Conservation (phyloP, 2,329 filamentous ascomycete genomes). For the Sarocladium strictum region DNA sequence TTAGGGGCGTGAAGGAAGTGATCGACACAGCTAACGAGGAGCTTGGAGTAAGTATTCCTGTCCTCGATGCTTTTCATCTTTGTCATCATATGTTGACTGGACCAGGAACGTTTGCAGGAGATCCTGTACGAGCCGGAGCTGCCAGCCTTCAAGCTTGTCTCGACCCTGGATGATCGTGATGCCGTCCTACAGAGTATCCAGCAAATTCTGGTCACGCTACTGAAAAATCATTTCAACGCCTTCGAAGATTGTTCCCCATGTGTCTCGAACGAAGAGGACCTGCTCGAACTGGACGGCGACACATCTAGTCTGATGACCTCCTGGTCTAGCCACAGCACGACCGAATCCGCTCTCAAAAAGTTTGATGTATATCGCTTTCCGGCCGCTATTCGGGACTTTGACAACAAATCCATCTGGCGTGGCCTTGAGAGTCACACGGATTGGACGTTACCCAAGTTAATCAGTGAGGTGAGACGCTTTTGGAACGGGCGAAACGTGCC, state of each 20-base stretch:
- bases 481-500: background rate
- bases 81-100: background rate
- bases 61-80: background rate
- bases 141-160: constrained; percentile 29
- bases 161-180: constrained; percentile 7
- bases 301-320: constrained; percentile 13
- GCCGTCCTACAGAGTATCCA: constrained; percentile 16
- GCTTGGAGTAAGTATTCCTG: constrained; percentile 15
- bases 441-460: background rate
- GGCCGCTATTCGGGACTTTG: background rate
- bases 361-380: background rate
- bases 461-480: background rate
- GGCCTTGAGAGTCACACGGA: background rate
- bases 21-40: background rate
- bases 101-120: constrained; percentile 15
- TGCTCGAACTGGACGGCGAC: constrained; percentile 12
- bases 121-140: constrained; percentile 30
- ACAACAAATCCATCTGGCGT: constrained; percentile 4
- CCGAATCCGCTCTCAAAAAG: constrained; percentile 15
- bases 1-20: constrained; percentile 22
- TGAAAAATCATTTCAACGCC: constrained; percentile 15
- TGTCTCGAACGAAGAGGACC: background rate
- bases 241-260: constrained; percentile 11
- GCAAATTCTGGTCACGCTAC: constrained; percentile 15
- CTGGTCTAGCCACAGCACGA: constrained; percentile 3